phyloP scores from a whole-genome alignment of 805 yeast species.

The Starmerella bombi region DNA sequence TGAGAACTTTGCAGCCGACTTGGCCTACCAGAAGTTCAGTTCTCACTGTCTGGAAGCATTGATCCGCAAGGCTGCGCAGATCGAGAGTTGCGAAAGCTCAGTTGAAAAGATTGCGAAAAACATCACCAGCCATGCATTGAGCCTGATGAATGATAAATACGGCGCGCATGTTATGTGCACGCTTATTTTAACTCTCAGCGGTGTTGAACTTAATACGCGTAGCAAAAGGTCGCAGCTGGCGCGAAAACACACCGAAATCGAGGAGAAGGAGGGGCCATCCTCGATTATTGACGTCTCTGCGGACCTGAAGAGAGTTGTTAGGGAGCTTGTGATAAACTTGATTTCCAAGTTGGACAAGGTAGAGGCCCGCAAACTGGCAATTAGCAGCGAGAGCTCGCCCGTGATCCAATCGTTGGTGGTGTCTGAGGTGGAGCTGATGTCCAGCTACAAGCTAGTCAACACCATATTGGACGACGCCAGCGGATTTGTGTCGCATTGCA shows the following conservation, averaged over 20 bases:
- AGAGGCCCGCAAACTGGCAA: conserved; percentile 56
- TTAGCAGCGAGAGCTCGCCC: conserved; percentile 76
- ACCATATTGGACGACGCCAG: conserved; percentile 28
- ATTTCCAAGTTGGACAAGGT: conserved; percentile 29
- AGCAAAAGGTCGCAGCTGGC: conserved; percentile 74
- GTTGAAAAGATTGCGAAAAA: conserved; percentile 55
- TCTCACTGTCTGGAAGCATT: conserved; percentile 89
- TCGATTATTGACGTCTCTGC: conserved; percentile 22
- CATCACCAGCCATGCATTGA: conserved; percentile 42
- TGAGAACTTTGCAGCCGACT: conserved; percentile 57
- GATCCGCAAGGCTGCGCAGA: conserved; percentile 57
- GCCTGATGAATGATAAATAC: conserved; percentile 61
- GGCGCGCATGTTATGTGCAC: conserved; percentile 80
- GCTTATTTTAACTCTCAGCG: conserved; percentile 56
- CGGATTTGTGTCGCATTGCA: conserved; percentile 67
- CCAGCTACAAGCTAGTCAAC: conserved; percentile 9
- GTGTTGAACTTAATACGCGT: conserved; percentile 69
- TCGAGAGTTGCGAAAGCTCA: conserved; percentile 56
- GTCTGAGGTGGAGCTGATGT: conserved; percentile 10
- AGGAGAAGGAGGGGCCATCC: conserved; percentile 26
- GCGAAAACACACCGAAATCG: conserved; percentile 42
- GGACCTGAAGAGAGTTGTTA: conserved; percentile 24
- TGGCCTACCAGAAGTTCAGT: conserved; percentile 77
- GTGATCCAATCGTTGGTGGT: conserved; percentile 34
- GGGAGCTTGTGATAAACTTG: conserved; percentile 25